Conservation (phyloP, 2,329 filamentous ascomycete genomes). For the Blastomyces gilchristii region DNA sequence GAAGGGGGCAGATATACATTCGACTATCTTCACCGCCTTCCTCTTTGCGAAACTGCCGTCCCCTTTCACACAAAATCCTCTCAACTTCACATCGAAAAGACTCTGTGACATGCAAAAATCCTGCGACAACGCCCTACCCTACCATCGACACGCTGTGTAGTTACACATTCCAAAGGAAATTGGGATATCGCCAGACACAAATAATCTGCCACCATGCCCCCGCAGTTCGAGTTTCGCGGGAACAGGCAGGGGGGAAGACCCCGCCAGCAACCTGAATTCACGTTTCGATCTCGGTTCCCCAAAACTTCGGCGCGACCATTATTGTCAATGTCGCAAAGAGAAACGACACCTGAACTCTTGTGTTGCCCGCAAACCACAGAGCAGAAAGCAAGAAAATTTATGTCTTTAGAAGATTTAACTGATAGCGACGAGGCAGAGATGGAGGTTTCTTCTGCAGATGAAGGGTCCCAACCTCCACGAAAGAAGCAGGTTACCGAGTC, state of each 20-base stretch:
- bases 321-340: constrained; percentile 26
- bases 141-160: background rate
- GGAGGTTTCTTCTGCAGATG: constrained; percentile 33
- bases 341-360: constrained; percentile 30
- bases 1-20: too few relatives aligned
- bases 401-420: constrained; percentile 30
- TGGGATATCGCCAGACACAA: background rate
- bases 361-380: constrained; percentile 18
- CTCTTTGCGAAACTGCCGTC: background rate
- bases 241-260: constrained; percentile 19
- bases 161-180: background rate
- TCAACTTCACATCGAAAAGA: background rate
- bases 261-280: constrained; percentile 27
- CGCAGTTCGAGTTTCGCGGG: constrained; percentile 28
- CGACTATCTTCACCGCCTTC: background rate
- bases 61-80: background rate
- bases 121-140: background rate
- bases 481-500: constrained; percentile 29
- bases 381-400: constrained; percentile 28
- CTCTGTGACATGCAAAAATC: background rate
- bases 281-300: constrained; percentile 31
- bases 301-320: constrained; percentile 29
- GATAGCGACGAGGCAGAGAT: constrained; percentile 40
- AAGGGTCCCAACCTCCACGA: constrained; percentile 28
- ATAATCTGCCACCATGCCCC: constrained; percentile 15